Base-by-base conservation (phyloP, 768 basidiomycete species). In the Zangia roseola region DNA sequence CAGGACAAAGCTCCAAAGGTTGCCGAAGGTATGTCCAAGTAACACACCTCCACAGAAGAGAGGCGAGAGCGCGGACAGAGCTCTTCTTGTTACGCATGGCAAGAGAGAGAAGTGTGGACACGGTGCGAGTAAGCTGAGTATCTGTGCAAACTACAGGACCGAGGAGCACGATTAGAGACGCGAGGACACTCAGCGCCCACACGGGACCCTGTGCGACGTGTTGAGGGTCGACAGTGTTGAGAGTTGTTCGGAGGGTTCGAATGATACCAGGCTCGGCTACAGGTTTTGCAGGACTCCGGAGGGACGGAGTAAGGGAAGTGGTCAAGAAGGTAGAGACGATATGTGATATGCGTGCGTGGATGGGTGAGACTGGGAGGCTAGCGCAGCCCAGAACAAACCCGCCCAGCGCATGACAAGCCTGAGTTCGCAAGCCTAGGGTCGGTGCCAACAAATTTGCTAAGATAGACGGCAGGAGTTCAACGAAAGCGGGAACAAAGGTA, bases 361-460 rank as follows among this genome's bases (percentile, higher is more conserved):
- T 47, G 26, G 67, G 55, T 2, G 77, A 79, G 0, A 62, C 59
- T 1, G 81, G 78, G 19, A 84, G 64, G 31, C 68, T 69, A 4
- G 78, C 71, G 4, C 73, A 72, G 2, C 76, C 87, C 9, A 79
- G 60, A 4, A 80, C 84, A 26, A 88, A 75, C 3, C 88, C 87
- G 17, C 86, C 81, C 0, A 91, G 74, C 0, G 89, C 88, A 56
- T 88, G 81, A 39, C 84, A 86, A 7, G 89, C 89, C 62, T 87
- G 84, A 1, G 77, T 69, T 13, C 89, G 84, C 37, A 91, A 70
- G n/a, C 70, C 64, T 6, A 86, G 68, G 1, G 83, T 86, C 1
- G 80, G 76, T 4, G 82, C 84, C 8, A 88, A 76, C 14, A 91
- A 71, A 50, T 79, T 81, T 20, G 72, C 62, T 17, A 91, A 70